Evolutionary conservation across 1,284 basidiomycete species (phyloP).

Genomic region (Taiwanofungus camphoratus): DNA sequence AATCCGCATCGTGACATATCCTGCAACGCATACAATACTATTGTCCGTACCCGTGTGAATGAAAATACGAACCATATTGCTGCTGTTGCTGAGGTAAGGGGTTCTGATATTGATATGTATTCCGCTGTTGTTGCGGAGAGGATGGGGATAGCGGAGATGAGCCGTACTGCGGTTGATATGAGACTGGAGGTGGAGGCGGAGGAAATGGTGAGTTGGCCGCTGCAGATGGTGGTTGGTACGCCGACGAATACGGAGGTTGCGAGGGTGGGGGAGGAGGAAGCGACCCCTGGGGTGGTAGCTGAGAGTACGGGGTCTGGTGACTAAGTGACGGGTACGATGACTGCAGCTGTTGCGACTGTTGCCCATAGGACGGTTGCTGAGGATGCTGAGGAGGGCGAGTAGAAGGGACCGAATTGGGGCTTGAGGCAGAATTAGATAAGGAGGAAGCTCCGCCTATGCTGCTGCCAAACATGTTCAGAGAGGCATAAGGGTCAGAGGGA

Average conservation of each 20-base stretch:
- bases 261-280: conserved; percentile 30
- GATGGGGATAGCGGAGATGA: conserved; percentile 25
- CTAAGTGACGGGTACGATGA: not conserved
- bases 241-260: conserved; percentile 22
- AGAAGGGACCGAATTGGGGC: conserved; percentile 17
- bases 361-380: conserved; percentile 15
- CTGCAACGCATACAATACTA: no score
- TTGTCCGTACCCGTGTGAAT: conserved; percentile 17
- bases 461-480: conserved; percentile 38
- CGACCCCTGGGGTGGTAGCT: conserved; percentile 23
- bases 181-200: conserved; percentile 31
- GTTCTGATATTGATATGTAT: conserved; percentile 24
- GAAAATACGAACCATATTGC: conserved; percentile 19
- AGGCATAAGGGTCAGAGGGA: conserved; percentile 47
- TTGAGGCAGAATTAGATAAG: conserved; percentile 11
- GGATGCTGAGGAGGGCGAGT: conserved; percentile 29
- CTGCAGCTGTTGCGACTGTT: conserved; percentile 2
- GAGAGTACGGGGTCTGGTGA: conserved; percentile 12
- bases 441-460: conserved; percentile 13
- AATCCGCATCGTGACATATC: no score
- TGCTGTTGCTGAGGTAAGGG: conserved; percentile 23
- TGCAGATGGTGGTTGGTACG: conserved; percentile 15
- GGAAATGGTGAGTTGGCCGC: conserved; percentile 21
- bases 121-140: conserved; percentile 24
- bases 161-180: conserved; percentile 25